Base-by-base conservation (phyloP, 2,329 filamentous ascomycete species). In the Pseudogymnoascus pannorum region DNA sequence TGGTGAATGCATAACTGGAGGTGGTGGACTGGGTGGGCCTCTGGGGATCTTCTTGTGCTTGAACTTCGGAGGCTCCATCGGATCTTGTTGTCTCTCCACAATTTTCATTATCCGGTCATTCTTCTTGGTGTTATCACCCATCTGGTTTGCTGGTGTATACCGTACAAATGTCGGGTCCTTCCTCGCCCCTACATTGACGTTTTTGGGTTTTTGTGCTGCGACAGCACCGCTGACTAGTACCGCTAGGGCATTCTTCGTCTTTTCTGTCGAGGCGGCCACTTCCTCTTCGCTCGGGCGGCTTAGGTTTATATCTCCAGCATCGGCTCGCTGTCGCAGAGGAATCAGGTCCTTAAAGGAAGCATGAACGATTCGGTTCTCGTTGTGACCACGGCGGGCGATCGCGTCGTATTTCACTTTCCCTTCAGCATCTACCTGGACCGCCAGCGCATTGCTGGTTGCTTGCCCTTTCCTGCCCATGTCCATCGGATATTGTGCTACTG, bases 61-160 rank as follows among this genome's bases (percentile, higher is more conserved):
- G 78, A 97, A 97, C 71, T 97, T 97, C 1, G 94, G 93, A 1
- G 94, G 94, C 72, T 97, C 93, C 88, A 97, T 89, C 0, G 94
- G 94, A 75, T 99, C 94, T 67, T 88, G 83, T 74, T 97, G 93
- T 61, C 91, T 83, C 74, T 97, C 91, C 36, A 97, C 91, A 75
- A 99, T 97, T 79, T 97, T 97, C 85, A 99, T 95, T 66, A 99
- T 96, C 12, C 94, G 87, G 70, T 97, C 92, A 69, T 92, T 91
- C 77, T 96, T 96, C 74, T 87, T 88, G 38, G 84, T 86, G 22
- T 79, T 84, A 73, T 92, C 91, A 11, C 94, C 94, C 91, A 99
- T 97, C 77, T 99, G 94, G 69, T 94, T 93, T 42, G 92, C 91
- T 3, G 94, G 94, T 14, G 92, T 97, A 72, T 99, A 99, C 66